Conservation (phyloP, 768 basidiomycete genomes). For the Tylopilus sp. region DNA sequence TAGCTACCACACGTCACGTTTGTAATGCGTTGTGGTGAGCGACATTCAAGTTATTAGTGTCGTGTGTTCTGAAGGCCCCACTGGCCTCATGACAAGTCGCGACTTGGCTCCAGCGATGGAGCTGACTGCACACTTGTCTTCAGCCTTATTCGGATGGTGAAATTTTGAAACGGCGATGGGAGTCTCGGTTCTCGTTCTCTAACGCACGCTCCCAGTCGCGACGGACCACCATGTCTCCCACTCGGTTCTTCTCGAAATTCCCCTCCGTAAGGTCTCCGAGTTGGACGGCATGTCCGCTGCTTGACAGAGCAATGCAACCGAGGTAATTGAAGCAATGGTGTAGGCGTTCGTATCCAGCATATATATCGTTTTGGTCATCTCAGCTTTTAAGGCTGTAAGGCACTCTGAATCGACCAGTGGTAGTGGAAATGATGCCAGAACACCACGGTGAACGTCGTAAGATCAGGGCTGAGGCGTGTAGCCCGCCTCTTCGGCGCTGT, state of each 20-base stretch:
- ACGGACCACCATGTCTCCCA: conserved; percentile 15
- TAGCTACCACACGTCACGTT: too few relatives aligned
- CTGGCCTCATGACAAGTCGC: too few relatives aligned
- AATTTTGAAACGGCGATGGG: too few relatives aligned
- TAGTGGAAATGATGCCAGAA: conserved; percentile 16
- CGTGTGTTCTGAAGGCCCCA: too few relatives aligned
- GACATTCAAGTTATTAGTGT: too few relatives aligned
- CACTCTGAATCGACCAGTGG: conserved; percentile 11
- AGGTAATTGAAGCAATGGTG: conserved; percentile 17
- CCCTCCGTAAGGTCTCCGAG: conserved; percentile 15
- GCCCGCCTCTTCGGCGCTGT: conserved; percentile 5
- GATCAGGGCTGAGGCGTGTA: conserved; percentile 12
- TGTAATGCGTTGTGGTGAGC: too few relatives aligned
- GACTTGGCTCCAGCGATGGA: too few relatives aligned
- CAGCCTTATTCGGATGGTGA: too few relatives aligned
- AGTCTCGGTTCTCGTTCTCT: too few relatives aligned
- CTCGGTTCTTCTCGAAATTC: conserved; percentile 5
- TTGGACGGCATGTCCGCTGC: conserved; percentile 13
- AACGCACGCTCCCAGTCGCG: conserved; percentile 12
- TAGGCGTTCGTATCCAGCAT: conserved; percentile 5
- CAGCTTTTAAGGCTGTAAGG: too few relatives aligned
- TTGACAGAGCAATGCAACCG: conserved; percentile 12
- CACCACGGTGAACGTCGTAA: conserved; percentile 6
- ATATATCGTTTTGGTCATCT: conserved; percentile 9
- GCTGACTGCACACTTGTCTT: too few relatives aligned